phyloP scores from a whole-genome alignment of 2,329 filamentous ascomycete genomes.

The Apiospora marii region DNA sequence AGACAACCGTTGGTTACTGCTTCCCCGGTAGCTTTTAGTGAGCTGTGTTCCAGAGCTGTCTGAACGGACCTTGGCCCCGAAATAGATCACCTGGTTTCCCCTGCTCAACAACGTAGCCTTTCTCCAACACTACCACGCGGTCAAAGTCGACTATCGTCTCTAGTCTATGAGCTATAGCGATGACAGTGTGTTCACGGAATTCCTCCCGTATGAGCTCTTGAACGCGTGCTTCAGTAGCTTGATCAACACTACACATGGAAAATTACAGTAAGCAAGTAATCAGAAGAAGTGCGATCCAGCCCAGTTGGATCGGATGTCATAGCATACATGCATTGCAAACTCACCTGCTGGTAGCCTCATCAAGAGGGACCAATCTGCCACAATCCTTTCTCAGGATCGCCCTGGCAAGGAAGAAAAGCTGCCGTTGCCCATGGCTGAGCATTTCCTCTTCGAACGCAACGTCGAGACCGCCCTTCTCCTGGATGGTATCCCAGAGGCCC shows the following conservation, averaged over 20 bases:
- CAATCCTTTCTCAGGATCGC: slow-evolving; percentile 38
- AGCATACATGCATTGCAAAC: not conserved
- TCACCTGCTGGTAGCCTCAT: slow-evolving; percentile 51
- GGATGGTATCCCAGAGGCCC: slow-evolving; percentile 34
- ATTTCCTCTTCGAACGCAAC: slow-evolving; percentile 49
- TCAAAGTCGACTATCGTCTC: slow-evolving; percentile 56
- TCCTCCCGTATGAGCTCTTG: slow-evolving; percentile 30
- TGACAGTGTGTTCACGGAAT: slow-evolving; percentile 54
- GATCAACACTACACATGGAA: slow-evolving; percentile 30
- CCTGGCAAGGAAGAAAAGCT: slow-evolving; percentile 39
- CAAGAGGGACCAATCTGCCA: slow-evolving; percentile 52
- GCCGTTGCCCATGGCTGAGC: slow-evolving; percentile 57
- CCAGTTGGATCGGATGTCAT: not conserved
- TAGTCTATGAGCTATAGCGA: slow-evolving; percentile 41
- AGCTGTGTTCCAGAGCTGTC: slow-evolving; percentile 20
- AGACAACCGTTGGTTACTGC: no score
- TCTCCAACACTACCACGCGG: slow-evolving; percentile 58
- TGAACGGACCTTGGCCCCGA: slow-evolving; percentile 20
- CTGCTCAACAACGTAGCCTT: slow-evolving; percentile 54
- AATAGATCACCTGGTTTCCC: slow-evolving; percentile 30
- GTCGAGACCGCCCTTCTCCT: slow-evolving; percentile 36
- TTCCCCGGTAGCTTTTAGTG: not conserved
- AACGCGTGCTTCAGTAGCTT: slow-evolving; percentile 29
- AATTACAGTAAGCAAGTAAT: not conserved
- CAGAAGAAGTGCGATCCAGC: not conserved